phyloP scores from a whole-genome alignment of 768 basidiomycete genomes.

The Fistulinella prunicolor region DNA sequence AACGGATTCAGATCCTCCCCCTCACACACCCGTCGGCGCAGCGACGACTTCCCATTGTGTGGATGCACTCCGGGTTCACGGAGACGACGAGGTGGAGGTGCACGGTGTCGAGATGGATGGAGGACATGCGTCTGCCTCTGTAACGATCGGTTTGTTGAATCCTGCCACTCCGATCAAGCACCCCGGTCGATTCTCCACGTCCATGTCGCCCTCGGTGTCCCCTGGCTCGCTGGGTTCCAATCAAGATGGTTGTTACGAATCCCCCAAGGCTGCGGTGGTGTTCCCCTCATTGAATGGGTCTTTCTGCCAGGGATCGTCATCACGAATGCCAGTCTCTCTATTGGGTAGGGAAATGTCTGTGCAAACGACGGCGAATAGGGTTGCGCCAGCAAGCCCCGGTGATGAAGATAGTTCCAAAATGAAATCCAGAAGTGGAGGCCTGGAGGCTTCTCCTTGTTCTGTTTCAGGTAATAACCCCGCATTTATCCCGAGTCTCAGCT shows the following conservation, averaged over 20 bases:
- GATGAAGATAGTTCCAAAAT: constrained; percentile 2
- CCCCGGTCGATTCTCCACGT: constrained; percentile 9
- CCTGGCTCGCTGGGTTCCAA: not conserved
- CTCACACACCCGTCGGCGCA: constrained; percentile 24
- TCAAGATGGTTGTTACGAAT: constrained; percentile 7
- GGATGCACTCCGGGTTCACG: constrained; percentile 7
- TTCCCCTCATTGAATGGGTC: constrained; percentile 26
- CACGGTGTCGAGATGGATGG: constrained; percentile 7
- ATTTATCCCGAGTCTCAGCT: constrained; percentile 7
- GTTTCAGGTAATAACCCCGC: constrained; percentile 3
- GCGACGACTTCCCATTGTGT: constrained; percentile 3
- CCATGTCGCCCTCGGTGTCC: constrained; percentile 2
- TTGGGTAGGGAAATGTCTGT: constrained; percentile 6
- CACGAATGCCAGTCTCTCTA: not conserved
- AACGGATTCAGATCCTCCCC: constrained; percentile 26
- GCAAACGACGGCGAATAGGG: constrained; percentile 13
- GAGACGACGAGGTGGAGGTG: constrained; percentile 12
- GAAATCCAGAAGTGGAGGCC: not conserved
- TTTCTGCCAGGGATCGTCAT: constrained; percentile 14
- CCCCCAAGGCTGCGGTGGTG: constrained; percentile 14
- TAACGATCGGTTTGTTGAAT: constrained; percentile 10
- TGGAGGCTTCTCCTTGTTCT: too few relatives aligned
- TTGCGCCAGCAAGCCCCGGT: not conserved
- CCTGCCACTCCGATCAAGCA: constrained; percentile 17
- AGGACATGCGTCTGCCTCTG: not conserved